Base-by-base conservation (phyloP, 306 rosid genomes). In the Ormosia semicastrata region DNA sequence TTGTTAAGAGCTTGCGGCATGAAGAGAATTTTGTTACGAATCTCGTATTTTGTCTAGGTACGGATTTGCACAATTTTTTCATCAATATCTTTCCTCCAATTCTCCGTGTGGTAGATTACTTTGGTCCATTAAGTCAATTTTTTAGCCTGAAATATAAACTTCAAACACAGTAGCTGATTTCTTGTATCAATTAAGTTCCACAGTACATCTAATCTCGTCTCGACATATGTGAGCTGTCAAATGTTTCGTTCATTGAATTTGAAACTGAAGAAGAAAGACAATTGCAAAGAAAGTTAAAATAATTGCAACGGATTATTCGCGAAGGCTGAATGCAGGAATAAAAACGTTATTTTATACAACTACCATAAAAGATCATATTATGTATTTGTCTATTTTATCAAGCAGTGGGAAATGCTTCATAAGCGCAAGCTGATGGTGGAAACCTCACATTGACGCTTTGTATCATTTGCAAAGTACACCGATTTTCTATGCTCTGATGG, bases 1-100 rank as follows among this genome's bases (percentile, higher is more conserved):
- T 17, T 49, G 44, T 78, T 29, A 47, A 71, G 76, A 29, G 83
- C 73, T 63, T 80, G 80, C 57, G 56, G 75, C 69, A 33, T 67
- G 49, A 13, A 62, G 68, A 57, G 53, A 57, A 58, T 0, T 53
- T 75, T 60, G 30, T 29, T 30, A 9, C 0, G 2, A 13, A 37
- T 67, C 47, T 32, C 34, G 24, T 49, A 58, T 59, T 66, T 74
- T 69, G 70, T 78, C 50, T 70, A 6, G 65, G n/a, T 52, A 34
- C 44, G 15, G 13, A 67, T 34, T 30, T 44, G 66, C 62, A 47
- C 50, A 40, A 32, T 0, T 1, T 18, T 65, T 29, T 59, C 11
- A 1, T 37, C 33, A 58, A 30, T 40, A 13, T 73, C 24, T 1
- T 11, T 53, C 40, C 39, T 34, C n/a, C 3, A 13, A 56, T 73